Conservation (phyloP, 805 yeast genomes). For the Starmerella apicola region DNA sequence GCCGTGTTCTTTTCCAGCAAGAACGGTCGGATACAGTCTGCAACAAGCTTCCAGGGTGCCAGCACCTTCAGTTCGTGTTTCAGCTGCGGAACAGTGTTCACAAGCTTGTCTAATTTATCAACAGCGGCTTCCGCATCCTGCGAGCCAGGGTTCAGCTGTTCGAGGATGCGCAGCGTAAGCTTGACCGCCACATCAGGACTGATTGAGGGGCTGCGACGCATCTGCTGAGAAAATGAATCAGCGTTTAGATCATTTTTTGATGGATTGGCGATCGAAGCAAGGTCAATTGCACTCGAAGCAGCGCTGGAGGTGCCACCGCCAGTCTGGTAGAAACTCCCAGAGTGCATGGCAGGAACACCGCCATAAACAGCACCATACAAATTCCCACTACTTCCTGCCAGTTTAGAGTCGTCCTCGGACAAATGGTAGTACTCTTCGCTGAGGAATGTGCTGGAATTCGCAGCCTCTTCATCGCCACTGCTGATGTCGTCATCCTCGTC, state of each 20-base stretch:
- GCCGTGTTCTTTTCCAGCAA: slow-evolving; percentile 45
- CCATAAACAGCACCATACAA: slow-evolving; percentile 32
- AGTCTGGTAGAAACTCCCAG: background rate
- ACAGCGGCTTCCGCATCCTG: slow-evolving; percentile 7
- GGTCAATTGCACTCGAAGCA: slow-evolving; percentile 11
- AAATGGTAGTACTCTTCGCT: slow-evolving; percentile 1
- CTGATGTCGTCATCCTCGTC: slow-evolving; percentile 29
- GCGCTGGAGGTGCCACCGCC: slow-evolving; percentile 10
- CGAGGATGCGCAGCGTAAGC: slow-evolving; percentile 5
- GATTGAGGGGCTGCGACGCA: background rate
- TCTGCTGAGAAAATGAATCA: background rate
- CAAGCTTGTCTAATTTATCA: slow-evolving; percentile 12
- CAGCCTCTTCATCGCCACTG: slow-evolving; percentile 13
- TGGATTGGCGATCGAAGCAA: background rate
- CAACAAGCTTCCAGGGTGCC: slow-evolving; percentile 24
- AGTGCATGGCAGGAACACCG: slow-evolving; percentile 21
- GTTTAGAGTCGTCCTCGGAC: slow-evolving; percentile 4
- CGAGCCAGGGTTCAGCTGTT: slow-evolving; percentile 11
- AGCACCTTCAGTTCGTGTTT: slow-evolving; percentile 6
- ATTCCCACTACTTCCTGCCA: slow-evolving; percentile 26
- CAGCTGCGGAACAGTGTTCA: slow-evolving; percentile 11
- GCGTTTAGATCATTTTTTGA: background rate
- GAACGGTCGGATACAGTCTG: slow-evolving; percentile 43
- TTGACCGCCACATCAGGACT: slow-evolving; percentile 3
- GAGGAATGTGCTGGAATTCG: slow-evolving; percentile 3